These are phyloP conservation scores for Lipomyces starkeyi DNA, from an alignment of 805 yeast species.

Conservation along the genomic window DNA sequence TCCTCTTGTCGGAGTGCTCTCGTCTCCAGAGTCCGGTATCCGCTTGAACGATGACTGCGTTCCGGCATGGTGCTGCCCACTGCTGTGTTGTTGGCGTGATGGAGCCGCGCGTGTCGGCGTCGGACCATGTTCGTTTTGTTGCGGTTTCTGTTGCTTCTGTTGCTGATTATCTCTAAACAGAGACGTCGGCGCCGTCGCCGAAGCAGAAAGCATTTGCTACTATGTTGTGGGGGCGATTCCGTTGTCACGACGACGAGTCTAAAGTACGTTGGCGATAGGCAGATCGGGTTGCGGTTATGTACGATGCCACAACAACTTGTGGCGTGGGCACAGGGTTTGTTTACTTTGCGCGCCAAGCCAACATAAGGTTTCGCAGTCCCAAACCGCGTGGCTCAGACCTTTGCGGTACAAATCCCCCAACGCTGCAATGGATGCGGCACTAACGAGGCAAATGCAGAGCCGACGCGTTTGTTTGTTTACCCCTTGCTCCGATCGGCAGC, in stretches of 20 bases:
- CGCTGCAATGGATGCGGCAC: not conserved
- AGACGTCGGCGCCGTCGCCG: constrained; percentile 1
- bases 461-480: constrained; percentile 6
- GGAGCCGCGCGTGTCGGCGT: constrained; percentile 4
- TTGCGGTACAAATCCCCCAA: not conserved
- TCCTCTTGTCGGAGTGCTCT: not conserved
- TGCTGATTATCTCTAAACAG: not conserved
- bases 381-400: not conserved
- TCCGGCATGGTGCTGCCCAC: not conserved
- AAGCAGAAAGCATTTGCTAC: constrained; percentile 3
- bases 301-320: no score
- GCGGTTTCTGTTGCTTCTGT: not conserved
- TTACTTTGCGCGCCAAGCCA: no score
- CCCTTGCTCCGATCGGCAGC: not conserved
- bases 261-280: not conserved
- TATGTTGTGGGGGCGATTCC: not conserved
- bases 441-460: not conserved
- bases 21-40: not conserved
- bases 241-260: not conserved
- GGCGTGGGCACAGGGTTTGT: not conserved
- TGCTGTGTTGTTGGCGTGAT: constrained; percentile 6
- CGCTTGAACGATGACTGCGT: not conserved
- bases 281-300: not conserved
- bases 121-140: not conserved
- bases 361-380: no score